Evolutionary conservation across 306 rosid genomes (phyloP).

Genomic region (Nissolia schottii): DNA sequence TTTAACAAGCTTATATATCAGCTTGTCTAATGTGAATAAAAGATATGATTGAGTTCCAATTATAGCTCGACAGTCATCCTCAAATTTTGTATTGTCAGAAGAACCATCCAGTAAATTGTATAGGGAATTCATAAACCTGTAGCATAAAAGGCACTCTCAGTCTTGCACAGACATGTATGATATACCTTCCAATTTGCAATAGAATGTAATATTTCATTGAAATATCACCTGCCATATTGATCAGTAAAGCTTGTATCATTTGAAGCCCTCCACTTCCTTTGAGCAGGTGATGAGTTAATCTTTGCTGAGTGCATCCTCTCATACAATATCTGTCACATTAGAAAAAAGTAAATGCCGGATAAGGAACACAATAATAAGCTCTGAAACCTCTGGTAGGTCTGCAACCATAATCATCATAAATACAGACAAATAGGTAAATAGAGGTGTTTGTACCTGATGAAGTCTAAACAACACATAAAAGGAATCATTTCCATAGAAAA

Average conservation of each 20-base stretch:
- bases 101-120: constrained; percentile 97
- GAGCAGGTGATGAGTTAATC: constrained; percentile 82
- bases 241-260: constrained; percentile 61
- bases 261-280: constrained; percentile 87
- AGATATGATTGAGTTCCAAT: constrained; percentile 95
- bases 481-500: constrained; percentile 95
- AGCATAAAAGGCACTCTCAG: constrained; percentile 12
- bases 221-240: constrained; percentile 71
- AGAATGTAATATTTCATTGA: constrained; percentile 11
- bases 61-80: constrained; percentile 96
- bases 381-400: background rate
- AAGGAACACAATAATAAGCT: background rate
- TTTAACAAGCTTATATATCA: constrained; percentile 93
- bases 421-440: background rate
- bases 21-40: constrained; percentile 90
- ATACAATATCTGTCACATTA: constrained; percentile 66
- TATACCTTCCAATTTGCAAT: constrained; percentile 3
- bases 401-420: background rate
- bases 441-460: constrained; percentile 68
- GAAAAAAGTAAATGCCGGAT: constrained; percentile 15
- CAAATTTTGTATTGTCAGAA: constrained; percentile 90
- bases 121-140: constrained; percentile 89
- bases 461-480: constrained; percentile 91
- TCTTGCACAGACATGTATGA: constrained; percentile 14
- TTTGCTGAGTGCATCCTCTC: constrained; percentile 93